A percentile compares a stretch with the other conserved stretches of the same genome.
These are phyloP conservation scores for Tieghemostelium lacteum DNA, from an alignment of 78 protist genomes.

Conservation along the genomic window DNA sequence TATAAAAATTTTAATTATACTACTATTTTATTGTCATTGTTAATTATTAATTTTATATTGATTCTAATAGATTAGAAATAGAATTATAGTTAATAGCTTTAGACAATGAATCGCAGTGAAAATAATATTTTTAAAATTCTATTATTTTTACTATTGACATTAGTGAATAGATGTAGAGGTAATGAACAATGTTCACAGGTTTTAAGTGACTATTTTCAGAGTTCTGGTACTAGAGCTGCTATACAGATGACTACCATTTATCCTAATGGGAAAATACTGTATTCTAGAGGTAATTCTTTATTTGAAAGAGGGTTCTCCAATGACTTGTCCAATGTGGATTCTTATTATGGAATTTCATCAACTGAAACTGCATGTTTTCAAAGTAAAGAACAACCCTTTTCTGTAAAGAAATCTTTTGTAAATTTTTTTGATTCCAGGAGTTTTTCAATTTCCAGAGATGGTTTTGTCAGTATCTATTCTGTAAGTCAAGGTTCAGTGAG, in stretches of 20 bases:
- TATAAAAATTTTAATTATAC: too few relatives aligned
- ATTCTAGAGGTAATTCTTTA: not conserved
- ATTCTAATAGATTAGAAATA: too few relatives aligned
- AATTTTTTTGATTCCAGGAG: slow-evolving; percentile 19
- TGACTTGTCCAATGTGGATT: not conserved
- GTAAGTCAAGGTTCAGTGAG: not conserved
- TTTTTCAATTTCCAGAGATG: slow-evolving; percentile 1
- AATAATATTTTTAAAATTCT: too few relatives aligned
- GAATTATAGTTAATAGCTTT: too few relatives aligned
- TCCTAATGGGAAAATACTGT: not conserved
- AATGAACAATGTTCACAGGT: not conserved
- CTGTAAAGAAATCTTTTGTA: not conserved
- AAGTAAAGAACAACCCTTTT: slow-evolving; percentile 16
- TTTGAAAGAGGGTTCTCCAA: not conserved
- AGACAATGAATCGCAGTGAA: too few relatives aligned
- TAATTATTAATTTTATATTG: too few relatives aligned
- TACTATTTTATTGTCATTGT: too few relatives aligned
- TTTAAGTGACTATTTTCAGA: too few relatives aligned
- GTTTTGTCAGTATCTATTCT: not conserved
- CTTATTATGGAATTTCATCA: not conserved
- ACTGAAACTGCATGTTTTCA: not conserved
- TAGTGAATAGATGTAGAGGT: too few relatives aligned
- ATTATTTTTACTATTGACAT: too few relatives aligned
- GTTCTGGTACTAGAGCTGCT: not conserved
- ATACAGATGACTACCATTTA: not conserved